Conservation (phyloP, 345 rosid genomes). For the Nephelium lappaceum region DNA sequence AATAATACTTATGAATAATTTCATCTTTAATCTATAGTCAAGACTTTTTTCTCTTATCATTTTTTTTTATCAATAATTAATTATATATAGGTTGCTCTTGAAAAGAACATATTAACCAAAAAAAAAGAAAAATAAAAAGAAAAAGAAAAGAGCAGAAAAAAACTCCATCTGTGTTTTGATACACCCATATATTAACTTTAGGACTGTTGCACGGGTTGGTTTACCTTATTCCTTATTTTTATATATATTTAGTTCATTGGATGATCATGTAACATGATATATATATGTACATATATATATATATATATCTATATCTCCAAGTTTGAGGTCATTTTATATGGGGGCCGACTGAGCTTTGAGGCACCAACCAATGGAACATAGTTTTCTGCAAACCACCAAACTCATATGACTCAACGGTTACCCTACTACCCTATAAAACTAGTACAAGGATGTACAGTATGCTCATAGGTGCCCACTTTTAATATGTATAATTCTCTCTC, state of each 20-base stretch:
- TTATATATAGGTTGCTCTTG: too few relatives aligned
- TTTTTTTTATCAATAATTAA: too few relatives aligned
- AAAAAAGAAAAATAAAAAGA: too few relatives aligned
- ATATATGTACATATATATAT: too few relatives aligned
- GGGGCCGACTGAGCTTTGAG: slow-evolving; percentile 1
- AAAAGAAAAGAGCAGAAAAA: too few relatives aligned
- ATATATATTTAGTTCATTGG: background rate
- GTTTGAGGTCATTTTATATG: background rate
- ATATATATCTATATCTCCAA: background rate
- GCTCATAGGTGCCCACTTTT: background rate
- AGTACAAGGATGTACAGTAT: background rate
- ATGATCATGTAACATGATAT: background rate
- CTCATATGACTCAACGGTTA: slow-evolving; percentile 7
- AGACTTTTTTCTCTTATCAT: too few relatives aligned
- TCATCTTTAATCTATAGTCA: background rate
- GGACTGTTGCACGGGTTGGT: background rate
- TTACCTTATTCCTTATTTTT: background rate
- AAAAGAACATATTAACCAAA: too few relatives aligned
- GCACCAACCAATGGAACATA: background rate
- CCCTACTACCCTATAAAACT: slow-evolving; percentile 7
- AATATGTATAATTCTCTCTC: background rate
- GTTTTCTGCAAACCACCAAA: slow-evolving; percentile 10
- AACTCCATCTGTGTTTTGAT: too few relatives aligned
- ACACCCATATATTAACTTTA: too few relatives aligned
- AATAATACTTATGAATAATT: background rate